Conservation (phyloP, 2,329 filamentous ascomycete species). For the Akanthomyces lecanii region DNA sequence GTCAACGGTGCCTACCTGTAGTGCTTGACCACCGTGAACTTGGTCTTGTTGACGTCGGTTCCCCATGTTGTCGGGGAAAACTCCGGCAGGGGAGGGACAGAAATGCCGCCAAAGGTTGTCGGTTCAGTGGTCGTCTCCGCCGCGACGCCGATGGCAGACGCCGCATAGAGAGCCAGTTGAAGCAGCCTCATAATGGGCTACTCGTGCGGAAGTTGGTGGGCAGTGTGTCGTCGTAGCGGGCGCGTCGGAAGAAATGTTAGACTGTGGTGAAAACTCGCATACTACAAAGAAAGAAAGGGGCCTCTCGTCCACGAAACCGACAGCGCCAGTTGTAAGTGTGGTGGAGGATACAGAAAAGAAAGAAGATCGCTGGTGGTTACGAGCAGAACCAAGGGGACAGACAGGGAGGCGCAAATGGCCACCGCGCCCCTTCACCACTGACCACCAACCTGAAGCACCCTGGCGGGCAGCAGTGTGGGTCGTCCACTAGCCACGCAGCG, state of each 20-base stretch:
- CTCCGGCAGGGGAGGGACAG: conserved; percentile 61
- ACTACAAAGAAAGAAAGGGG: not conserved
- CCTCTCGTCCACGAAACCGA: conserved; percentile 3
- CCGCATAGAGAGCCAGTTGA: conserved; percentile 45
- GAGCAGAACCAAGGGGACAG: conserved; percentile 9
- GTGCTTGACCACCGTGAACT: conserved; percentile 57
- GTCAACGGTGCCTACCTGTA: conserved; percentile 52
- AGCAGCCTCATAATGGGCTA: conserved; percentile 41
- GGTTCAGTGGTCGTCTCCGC: conserved; percentile 33
- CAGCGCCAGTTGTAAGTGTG: conserved; percentile 10
- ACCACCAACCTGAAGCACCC: not conserved
- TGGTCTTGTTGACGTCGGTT: conserved; percentile 48
- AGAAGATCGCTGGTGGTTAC: not conserved
- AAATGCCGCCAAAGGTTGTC: conserved; percentile 63
- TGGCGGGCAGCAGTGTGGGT: not conserved
- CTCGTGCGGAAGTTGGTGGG: not conserved
- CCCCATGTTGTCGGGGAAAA: conserved; percentile 56
- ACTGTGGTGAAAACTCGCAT: not conserved
- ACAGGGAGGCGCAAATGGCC: conserved; percentile 6
- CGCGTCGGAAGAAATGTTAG: conserved; percentile 6
- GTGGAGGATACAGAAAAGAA: conserved; percentile 5
- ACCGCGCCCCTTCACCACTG: not conserved
- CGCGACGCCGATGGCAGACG: conserved; percentile 37
- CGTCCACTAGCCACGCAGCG: not conserved
- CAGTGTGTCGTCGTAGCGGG: not conserved